phyloP scores from a whole-genome alignment of 1,139 yeast species.

The Candida pseudocylindracea region DNA sequence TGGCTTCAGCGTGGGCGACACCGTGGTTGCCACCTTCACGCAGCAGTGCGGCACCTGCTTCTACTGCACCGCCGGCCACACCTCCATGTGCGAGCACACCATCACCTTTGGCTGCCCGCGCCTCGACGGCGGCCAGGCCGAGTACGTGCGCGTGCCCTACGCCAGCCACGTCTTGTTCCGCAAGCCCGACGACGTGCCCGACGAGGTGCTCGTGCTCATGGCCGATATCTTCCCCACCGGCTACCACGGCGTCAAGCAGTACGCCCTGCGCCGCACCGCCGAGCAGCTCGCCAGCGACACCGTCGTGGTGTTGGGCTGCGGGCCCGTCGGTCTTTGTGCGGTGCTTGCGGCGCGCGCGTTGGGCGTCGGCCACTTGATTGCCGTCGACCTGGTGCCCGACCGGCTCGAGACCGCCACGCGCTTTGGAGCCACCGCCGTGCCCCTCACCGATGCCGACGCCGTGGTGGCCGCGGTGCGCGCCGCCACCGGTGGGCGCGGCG shows the following conservation, averaged over 20 bases:
- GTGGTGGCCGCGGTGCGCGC: slow-evolving; percentile 9
- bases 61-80: slow-evolving; percentile 27
- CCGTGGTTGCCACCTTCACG: slow-evolving; percentile 27
- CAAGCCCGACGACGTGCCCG: slow-evolving; percentile 11
- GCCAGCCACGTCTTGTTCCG: slow-evolving; percentile 28
- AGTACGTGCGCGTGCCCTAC: slow-evolving; percentile 31
- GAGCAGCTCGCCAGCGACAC: slow-evolving; percentile 16
- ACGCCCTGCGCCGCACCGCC: slow-evolving; percentile 6
- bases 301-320: slow-evolving; percentile 34
- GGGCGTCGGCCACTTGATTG: slow-evolving; percentile 23
- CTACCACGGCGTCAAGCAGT: slow-evolving; percentile 29
- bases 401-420: slow-evolving; percentile 20
- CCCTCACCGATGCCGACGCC: slow-evolving; percentile 11
- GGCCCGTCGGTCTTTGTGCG: slow-evolving; percentile 45
- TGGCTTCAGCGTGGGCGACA: slow-evolving; percentile 17
- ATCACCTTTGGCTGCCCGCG: slow-evolving; percentile 32
- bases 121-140: slow-evolving; percentile 39
- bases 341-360: slow-evolving; percentile 20
- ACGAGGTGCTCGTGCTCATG: slow-evolving; percentile 21
- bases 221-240: slow-evolving; percentile 52
- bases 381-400: slow-evolving; percentile 26
- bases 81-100: slow-evolving; percentile 27
- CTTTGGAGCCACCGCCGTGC: slow-evolving; percentile 26
- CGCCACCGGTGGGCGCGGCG: slow-evolving; percentile 17
- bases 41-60: slow-evolving; percentile 34